phyloP scores from a whole-genome alignment of 2,329 filamentous ascomycete genomes.

The Fusarium mangiferae region DNA sequence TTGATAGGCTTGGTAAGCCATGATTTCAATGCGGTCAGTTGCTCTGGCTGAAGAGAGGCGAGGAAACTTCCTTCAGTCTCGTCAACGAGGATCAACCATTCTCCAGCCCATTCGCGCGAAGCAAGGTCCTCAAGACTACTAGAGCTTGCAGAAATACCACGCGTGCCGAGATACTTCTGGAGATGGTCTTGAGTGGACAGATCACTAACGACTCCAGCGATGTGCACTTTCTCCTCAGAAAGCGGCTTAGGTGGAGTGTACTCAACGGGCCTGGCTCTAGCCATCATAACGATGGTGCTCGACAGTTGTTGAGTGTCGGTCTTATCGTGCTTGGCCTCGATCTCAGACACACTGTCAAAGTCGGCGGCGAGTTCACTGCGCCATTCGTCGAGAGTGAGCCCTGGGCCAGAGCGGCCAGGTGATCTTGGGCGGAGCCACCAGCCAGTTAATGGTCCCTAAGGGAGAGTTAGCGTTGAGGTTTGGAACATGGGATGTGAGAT shows the following conservation, averaged over 20 bases:
- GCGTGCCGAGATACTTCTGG: slow-evolving; percentile 5
- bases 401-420: slow-evolving; percentile 37
- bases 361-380: slow-evolving; percentile 33
- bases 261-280: slow-evolving; percentile 24
- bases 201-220: slow-evolving; percentile 14
- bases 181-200: slow-evolving; percentile 1
- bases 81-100: slow-evolving; percentile 34
- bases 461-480: background rate
- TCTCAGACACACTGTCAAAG: slow-evolving; percentile 35
- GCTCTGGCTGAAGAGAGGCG: slow-evolving; percentile 21
- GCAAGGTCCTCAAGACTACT: slow-evolving; percentile 27
- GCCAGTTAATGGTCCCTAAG: slow-evolving; percentile 35
- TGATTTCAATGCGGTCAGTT: slow-evolving; percentile 30
- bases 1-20: slow-evolving; percentile 31
- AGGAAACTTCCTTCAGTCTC: slow-evolving; percentile 36
- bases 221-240: slow-evolving; percentile 17
- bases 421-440: slow-evolving; percentile 41
- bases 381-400: slow-evolving; percentile 39
- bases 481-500: background rate
- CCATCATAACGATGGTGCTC: slow-evolving; percentile 39
- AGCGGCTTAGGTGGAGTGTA: slow-evolving; percentile 18
- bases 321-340: slow-evolving; percentile 15
- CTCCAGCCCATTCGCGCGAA: slow-evolving; percentile 23
- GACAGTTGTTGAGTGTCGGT: slow-evolving; percentile 22
- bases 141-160: slow-evolving; percentile 19